Percentiles rank a stretch among this genome's conserved stretches.
These are phyloP conservation scores for Carnegiea gigantea DNA, from an alignment of 179 eudicot genomes.

Conservation along the genomic window DNA sequence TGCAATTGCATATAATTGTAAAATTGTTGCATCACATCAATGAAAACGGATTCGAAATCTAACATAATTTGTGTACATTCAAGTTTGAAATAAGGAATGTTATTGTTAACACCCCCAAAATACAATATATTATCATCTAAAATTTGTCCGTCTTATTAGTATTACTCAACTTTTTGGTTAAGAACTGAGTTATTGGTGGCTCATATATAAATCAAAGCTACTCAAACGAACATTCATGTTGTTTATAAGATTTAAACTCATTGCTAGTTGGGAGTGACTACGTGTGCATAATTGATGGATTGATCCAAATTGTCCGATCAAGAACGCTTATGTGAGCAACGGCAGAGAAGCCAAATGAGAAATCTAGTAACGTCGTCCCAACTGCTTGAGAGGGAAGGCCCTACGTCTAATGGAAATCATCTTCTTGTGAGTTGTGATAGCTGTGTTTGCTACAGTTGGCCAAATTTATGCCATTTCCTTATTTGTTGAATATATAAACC, in stretches of 20 bases:
- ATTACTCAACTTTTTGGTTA: too few species aligned
- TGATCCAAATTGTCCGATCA: not conserved
- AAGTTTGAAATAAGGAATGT: too few species aligned
- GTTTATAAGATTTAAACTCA: not conserved
- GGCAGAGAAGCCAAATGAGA: not conserved
- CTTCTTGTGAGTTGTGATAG: not conserved
- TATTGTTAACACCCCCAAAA: too few species aligned
- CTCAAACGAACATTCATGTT: too few species aligned
- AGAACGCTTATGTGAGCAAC: not conserved
- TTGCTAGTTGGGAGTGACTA: not conserved
- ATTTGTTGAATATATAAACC: not conserved
- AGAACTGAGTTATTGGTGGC: too few species aligned
- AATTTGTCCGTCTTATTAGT: too few species aligned
- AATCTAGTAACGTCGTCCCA: not conserved
- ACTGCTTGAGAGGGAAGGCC: not conserved
- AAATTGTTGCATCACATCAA: too few species aligned
- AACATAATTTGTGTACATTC: too few species aligned
- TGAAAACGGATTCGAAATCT: too few species aligned
- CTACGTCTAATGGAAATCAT: not conserved
- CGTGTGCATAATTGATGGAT: not conserved
- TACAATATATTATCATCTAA: too few species aligned
- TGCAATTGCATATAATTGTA: too few species aligned
- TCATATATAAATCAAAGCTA: too few species aligned
- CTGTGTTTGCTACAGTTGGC: not conserved
- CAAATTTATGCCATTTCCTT: not conserved